Conservation (phyloP, 768 basidiomycete genomes). For the Rhizopogon vesiculosus region DNA sequence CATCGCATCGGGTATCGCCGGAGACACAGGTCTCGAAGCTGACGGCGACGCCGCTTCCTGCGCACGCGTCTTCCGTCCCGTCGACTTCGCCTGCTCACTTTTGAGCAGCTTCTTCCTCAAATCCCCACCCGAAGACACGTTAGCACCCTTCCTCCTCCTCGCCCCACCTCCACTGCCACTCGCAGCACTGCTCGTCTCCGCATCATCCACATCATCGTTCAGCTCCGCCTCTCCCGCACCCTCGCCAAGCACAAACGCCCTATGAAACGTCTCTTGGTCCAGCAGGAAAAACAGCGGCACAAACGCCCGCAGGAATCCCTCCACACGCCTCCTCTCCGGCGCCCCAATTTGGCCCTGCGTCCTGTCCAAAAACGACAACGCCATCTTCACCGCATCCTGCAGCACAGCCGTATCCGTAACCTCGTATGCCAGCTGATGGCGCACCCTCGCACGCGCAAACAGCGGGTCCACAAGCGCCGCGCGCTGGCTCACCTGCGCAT, state of each 20-base stretch:
- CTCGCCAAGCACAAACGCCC: slow-evolving; percentile 57
- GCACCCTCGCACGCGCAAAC: slow-evolving; percentile 54
- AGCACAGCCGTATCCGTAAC: slow-evolving; percentile 72
- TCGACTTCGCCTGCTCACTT: slow-evolving; percentile 77
- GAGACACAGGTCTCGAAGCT: slow-evolving; percentile 60
- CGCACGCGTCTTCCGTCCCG: slow-evolving; percentile 51
- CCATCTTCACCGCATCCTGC: slow-evolving; percentile 85
- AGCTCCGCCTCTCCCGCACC: slow-evolving; percentile 60
- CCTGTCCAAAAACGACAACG: slow-evolving; percentile 88
- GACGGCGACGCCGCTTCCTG: slow-evolving; percentile 51
- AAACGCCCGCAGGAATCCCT: slow-evolving; percentile 73
- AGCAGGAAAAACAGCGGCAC: slow-evolving; percentile 76
- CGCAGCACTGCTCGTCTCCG: slow-evolving; percentile 27
- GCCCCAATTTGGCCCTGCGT: slow-evolving; percentile 69
- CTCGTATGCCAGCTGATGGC: slow-evolving; percentile 77
- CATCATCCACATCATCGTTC: slow-evolving; percentile 44
- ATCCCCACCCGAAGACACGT: slow-evolving; percentile 50
- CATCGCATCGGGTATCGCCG: slow-evolving; percentile 44
- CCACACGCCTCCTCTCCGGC: slow-evolving; percentile 75
- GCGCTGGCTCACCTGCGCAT: slow-evolving; percentile 75
- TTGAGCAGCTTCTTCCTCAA: slow-evolving; percentile 77
- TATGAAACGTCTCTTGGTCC: slow-evolving; percentile 65
- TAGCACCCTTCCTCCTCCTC: slow-evolving; percentile 35
- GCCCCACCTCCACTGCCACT: slow-evolving; percentile 32
- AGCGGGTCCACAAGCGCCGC: slow-evolving; percentile 53